These are phyloP conservation scores for Cryptosporidium muris DNA, from an alignment of 169 alveolate genomes.

Conservation along the genomic window DNA sequence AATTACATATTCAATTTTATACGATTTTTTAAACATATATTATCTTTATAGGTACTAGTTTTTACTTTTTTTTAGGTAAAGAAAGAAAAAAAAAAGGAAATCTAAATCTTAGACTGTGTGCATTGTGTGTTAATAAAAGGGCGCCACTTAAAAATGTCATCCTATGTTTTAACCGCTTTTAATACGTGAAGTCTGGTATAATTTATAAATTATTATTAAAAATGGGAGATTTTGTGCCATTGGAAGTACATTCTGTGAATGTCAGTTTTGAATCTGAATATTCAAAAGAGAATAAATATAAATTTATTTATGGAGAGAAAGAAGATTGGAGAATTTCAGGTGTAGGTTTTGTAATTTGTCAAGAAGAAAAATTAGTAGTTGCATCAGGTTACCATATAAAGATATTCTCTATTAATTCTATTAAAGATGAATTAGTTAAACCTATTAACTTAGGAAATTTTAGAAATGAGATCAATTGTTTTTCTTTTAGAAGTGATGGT, in stretches of 20 bases:
- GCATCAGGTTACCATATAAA: constrained; percentile 23
- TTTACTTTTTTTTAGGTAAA: no score
- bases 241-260: constrained; percentile 34
- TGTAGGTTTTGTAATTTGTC: constrained; percentile 20
- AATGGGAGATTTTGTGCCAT: constrained; percentile 66
- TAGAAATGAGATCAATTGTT: neutral
- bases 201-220: neutral
- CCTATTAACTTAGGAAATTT: no score
- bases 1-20: no score
- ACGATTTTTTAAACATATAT: no score
- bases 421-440: no score
- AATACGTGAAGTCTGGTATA: neutral
- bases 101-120: constrained; percentile 40
- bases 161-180: constrained; percentile 11
- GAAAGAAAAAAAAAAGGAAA: no score
- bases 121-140: constrained; percentile 44
- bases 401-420: neutral
- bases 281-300: constrained; percentile 6
- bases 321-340: constrained; percentile 24
- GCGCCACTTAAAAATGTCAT: constrained; percentile 55
- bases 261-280: neutral
- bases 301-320: constrained; percentile 21
- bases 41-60: no score
- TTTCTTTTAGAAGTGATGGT: constrained; percentile 58
- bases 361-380: constrained; percentile 8